A percentile compares a stretch with the other conserved stretches of the same genome.
These are phyloP conservation scores for Chaetoscypha palmicola DNA, from an alignment of 2,329 filamentous ascomycete genomes.

Conservation along the genomic window DNA sequence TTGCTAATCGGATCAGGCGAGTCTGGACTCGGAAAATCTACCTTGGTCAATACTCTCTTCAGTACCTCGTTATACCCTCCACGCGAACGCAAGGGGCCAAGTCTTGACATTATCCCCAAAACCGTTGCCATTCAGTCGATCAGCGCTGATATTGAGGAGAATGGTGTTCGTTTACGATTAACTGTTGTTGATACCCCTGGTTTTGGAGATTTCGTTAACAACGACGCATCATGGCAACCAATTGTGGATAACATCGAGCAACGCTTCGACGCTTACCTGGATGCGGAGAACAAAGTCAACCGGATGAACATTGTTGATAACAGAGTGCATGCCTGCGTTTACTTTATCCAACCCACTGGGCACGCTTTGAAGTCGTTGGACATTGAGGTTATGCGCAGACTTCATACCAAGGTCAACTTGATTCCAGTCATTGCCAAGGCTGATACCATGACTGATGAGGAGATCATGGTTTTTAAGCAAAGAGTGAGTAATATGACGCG, in stretches of 20 bases:
- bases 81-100: constrained; percentile 96
- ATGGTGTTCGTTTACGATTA: constrained; percentile 88
- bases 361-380: constrained; percentile 98
- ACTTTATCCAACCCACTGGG: constrained; percentile 98
- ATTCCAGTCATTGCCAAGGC: constrained; percentile 99
- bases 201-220: constrained; percentile 99
- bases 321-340: constrained; percentile 96
- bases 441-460: constrained; percentile 95
- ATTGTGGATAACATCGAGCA: constrained; percentile 99
- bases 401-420: constrained; percentile 99
- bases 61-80: constrained; percentile 98
- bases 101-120: constrained; percentile 97
- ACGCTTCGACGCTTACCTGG: constrained; percentile 95
- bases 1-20: constrained; percentile 58
- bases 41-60: constrained; percentile 97
- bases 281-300: constrained; percentile 99
- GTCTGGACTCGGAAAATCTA: constrained; percentile 98
- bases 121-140: constrained; percentile 92
- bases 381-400: constrained; percentile 97
- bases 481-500: constrained; percentile 56
- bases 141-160: constrained; percentile 96
- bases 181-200: constrained; percentile 97
- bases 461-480: constrained; percentile 89
- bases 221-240: constrained; percentile 97
- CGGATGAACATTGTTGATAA: constrained; percentile 99